Evolutionary conservation across 108 stramenopile genomes (phyloP).

Genomic region (Stephanodiscus triporus): DNA sequence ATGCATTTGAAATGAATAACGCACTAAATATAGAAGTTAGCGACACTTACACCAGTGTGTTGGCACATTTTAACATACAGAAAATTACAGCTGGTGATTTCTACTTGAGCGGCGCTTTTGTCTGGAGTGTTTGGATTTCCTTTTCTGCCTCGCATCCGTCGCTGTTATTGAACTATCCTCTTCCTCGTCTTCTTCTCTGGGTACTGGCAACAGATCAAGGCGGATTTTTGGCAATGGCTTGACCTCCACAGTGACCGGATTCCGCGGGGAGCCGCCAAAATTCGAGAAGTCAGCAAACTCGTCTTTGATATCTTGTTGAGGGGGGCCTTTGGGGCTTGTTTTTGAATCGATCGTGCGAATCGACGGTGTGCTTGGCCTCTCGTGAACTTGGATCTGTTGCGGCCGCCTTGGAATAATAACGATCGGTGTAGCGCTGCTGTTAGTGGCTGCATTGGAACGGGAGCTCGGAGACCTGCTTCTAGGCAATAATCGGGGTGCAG

Average conservation of each 20-base stretch:
- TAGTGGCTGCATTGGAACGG: slow-evolving; percentile 20
- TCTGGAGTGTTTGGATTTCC: slow-evolving; percentile 45
- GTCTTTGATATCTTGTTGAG: slow-evolving; percentile 17
- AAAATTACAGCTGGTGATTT: background rate
- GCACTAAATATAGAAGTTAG: background rate
- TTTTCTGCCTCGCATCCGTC: slow-evolving; percentile 31
- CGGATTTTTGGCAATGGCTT: slow-evolving; percentile 88
- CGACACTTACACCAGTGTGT: too few relatives aligned
- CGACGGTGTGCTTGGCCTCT: slow-evolving; percentile 33
- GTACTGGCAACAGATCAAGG: slow-evolving; percentile 83
- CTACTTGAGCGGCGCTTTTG: slow-evolving; percentile 36
- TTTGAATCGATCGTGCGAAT: slow-evolving; percentile 30
- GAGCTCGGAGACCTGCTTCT: slow-evolving; percentile 19
- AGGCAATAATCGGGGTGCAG: slow-evolving; percentile 7
- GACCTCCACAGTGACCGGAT: slow-evolving; percentile 81
- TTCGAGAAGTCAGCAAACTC: slow-evolving; percentile 40
- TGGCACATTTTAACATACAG: background rate
- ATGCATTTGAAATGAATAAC: slow-evolving; percentile 5
- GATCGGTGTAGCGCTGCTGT: slow-evolving; percentile 7
- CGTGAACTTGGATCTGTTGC: slow-evolving; percentile 8
- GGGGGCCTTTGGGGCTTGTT: slow-evolving; percentile 17
- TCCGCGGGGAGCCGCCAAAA: slow-evolving; percentile 23
- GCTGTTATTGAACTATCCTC: slow-evolving; percentile 39
- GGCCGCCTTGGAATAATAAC: slow-evolving; percentile 12
- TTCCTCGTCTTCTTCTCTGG: slow-evolving; percentile 88